Conservation (phyloP, 2,329 filamentous ascomycete species). For the Neurospora sp. region DNA sequence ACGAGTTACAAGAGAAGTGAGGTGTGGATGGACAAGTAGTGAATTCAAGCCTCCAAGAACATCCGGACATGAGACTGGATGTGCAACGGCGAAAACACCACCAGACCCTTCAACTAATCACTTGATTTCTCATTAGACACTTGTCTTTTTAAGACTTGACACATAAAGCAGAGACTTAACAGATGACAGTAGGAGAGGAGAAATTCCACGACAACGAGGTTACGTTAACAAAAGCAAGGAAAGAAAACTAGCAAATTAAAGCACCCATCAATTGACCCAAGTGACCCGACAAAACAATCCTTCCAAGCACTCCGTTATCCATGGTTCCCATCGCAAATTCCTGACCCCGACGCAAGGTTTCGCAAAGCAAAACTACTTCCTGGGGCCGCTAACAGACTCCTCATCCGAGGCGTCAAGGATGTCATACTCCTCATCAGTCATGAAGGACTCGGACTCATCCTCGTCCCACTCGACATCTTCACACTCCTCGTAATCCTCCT, state of each 20-base stretch:
- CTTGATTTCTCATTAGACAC: neutral
- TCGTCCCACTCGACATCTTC: constrained; percentile 52
- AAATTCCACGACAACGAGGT: neutral
- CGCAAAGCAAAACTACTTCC: constrained; percentile 1
- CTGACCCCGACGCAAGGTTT: constrained; percentile 2
- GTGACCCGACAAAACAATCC: neutral
- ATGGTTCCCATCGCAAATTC: constrained; percentile 7
- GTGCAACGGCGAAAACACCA: neutral
- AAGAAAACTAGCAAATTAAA: neutral
- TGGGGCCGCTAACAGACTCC: constrained; percentile 46
- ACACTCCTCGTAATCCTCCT: constrained; percentile 44
- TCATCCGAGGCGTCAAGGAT: constrained; percentile 92
- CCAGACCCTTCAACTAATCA: neutral
- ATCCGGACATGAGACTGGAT: neutral
- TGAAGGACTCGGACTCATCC: constrained; percentile 60
- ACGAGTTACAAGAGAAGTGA: neutral
- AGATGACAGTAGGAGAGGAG: neutral
- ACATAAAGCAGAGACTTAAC: neutral
- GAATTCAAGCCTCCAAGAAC: neutral
- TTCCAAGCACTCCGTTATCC: neutral
- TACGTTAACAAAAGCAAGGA: neutral
- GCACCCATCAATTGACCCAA: neutral
- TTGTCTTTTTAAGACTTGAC: neutral
- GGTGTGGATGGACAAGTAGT: neutral
- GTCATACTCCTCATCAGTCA: constrained; percentile 98